Conservation (phyloP, 2,329 filamentous ascomycete genomes). For the Diaporthe ampelina region DNA sequence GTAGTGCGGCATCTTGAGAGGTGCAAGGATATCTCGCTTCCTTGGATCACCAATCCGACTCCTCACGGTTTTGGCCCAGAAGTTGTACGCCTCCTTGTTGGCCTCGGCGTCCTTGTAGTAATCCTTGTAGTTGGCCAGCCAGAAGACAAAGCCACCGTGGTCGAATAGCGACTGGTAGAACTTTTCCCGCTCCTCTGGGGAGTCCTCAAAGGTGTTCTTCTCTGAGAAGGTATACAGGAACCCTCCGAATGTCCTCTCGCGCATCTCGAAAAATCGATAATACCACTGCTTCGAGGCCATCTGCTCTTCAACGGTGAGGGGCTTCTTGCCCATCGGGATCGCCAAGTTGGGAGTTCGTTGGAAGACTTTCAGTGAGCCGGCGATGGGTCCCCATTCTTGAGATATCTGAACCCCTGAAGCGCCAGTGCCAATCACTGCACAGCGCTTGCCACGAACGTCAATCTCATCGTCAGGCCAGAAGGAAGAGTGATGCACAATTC, state of each 20-base stretch:
- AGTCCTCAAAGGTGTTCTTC: conserved; percentile 69
- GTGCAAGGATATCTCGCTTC: conserved; percentile 65
- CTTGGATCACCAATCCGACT: conserved; percentile 63
- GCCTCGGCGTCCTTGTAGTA: conserved; percentile 59
- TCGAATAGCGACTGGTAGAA: conserved; percentile 64
- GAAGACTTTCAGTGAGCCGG: conserved; percentile 69
- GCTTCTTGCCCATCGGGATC: conserved; percentile 69
- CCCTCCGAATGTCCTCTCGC: conserved; percentile 68
- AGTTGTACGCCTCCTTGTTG: conserved; percentile 67
- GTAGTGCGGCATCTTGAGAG: conserved; percentile 63
- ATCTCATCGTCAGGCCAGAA: conserved; percentile 72
- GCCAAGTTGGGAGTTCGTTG: conserved; percentile 77
- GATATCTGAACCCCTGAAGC: conserved; percentile 75
- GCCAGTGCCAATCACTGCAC: conserved; percentile 75
- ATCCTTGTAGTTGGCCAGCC: conserved; percentile 69
- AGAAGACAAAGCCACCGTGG: conserved; percentile 68
- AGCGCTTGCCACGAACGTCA: conserved; percentile 69
- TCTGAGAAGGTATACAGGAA: conserved; percentile 70
- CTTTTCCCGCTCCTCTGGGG: conserved; percentile 61
- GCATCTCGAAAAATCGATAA: conserved; percentile 64
- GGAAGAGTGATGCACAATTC: conserved; percentile 70
- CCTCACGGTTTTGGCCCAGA: conserved; percentile 67
- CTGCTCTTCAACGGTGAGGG: conserved; percentile 65
- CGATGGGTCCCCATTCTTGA: conserved; percentile 70
- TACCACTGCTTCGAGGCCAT: conserved; percentile 60